phyloP scores from a whole-genome alignment of 176 grass and related monocot genomes.

The Carex littledalei region DNA sequence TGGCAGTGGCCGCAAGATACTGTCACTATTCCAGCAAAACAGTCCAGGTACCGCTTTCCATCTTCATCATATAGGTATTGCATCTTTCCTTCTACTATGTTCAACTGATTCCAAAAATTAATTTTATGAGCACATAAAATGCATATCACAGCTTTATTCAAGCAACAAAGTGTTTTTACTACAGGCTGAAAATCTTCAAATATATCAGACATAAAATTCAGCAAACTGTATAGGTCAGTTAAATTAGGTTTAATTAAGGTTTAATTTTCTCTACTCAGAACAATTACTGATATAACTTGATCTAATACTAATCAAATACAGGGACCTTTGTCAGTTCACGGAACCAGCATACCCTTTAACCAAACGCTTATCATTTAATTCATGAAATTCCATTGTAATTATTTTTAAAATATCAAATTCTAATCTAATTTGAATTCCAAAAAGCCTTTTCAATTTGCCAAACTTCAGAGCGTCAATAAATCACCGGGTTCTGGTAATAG shows the following conservation, averaged over 20 bases:
- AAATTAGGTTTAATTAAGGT: background rate
- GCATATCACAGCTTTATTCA: background rate
- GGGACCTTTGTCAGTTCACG: background rate
- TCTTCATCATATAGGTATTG: conserved; percentile 87
- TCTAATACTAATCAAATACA: background rate
- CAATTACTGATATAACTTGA: background rate
- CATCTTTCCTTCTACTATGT: conserved; percentile 99
- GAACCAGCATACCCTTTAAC: background rate
- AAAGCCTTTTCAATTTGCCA: background rate
- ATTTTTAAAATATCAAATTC: background rate
- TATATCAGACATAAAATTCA: background rate
- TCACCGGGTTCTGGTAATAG: conserved; percentile 98
- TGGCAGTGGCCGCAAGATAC: conserved; percentile 96
- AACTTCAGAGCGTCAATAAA: background rate
- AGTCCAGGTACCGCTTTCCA: conserved; percentile 87
- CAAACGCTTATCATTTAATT: background rate
- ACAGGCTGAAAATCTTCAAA: too few relatives aligned
- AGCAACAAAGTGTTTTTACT: background rate
- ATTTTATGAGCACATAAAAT: background rate
- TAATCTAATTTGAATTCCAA: background rate
- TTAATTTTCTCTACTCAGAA: background rate
- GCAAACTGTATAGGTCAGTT: background rate
- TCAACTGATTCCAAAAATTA: conserved; percentile 38
- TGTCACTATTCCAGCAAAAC: conserved; percentile 92
- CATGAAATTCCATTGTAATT: background rate